A percentile compares a stretch with the other conserved stretches of the same genome.
These are phyloP conservation scores for Epichloe elymi DNA, from an alignment of 2,329 filamentous ascomycete genomes.

Conservation along the genomic window DNA sequence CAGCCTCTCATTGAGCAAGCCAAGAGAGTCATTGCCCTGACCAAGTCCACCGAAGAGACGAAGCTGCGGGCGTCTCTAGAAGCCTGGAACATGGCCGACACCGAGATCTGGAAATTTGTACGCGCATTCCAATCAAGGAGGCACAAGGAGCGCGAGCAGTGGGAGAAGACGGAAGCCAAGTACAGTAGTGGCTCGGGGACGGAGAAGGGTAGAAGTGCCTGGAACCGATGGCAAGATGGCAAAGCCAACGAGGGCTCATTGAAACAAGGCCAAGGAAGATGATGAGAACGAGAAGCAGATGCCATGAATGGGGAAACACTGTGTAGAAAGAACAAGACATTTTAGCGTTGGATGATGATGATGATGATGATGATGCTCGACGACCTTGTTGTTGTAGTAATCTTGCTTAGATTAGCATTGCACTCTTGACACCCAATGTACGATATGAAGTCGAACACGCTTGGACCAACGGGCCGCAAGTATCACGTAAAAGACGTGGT, in stretches of 20 bases:
- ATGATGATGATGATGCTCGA: not conserved
- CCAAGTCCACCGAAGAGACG: slow-evolving; percentile 29
- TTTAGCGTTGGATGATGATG: not conserved
- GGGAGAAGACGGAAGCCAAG: slow-evolving; percentile 56
- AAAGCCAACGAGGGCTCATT: slow-evolving; percentile 3
- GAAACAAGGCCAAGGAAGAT: not conserved
- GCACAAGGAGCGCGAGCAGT: slow-evolving; percentile 48
- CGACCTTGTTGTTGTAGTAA: not conserved
- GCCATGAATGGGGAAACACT: not conserved
- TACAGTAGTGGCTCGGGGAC: slow-evolving; percentile 50
- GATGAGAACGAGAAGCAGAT: not conserved
- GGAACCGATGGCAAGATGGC: slow-evolving; percentile 24
- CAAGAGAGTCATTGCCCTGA: slow-evolving; percentile 37
- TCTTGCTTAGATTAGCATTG: not conserved
- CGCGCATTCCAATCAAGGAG: slow-evolving; percentile 52
- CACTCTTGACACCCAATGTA: too few relatives aligned
- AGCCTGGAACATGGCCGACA: slow-evolving; percentile 58
- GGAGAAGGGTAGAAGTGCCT: slow-evolving; percentile 27
- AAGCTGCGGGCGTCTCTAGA: slow-evolving; percentile 42
- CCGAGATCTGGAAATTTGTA: slow-evolving; percentile 65
- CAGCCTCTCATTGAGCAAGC: slow-evolving; percentile 34
- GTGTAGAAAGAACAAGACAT: not conserved
- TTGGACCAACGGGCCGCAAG: too few relatives aligned
- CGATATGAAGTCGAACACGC: too few relatives aligned
- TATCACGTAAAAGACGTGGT: too few relatives aligned